Evolutionary conservation across 352 stramenopile genomes (phyloP).

Genomic region (Globisporangium cystogenes): DNA sequence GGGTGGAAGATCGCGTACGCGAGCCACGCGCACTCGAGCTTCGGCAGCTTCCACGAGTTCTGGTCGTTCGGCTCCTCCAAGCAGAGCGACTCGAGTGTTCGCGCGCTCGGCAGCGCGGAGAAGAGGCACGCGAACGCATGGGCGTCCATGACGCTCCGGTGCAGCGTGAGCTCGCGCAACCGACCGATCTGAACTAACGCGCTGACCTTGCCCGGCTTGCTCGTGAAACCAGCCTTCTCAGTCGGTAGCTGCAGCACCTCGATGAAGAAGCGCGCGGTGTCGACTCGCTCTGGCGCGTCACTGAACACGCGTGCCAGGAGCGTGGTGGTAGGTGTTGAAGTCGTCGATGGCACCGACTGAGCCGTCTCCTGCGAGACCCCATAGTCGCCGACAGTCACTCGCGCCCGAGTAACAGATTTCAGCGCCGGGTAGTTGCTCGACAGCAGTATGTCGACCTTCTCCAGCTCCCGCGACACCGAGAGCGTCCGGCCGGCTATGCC

Average conservation of each 20-base stretch:
- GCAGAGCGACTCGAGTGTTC: not conserved
- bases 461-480: not conserved
- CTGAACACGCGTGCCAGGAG: not conserved
- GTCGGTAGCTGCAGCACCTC: not conserved
- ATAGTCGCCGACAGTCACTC: not conserved
- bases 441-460: not conserved
- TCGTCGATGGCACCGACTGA: not conserved
- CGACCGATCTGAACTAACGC: not conserved
- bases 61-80: conserved; percentile 1
- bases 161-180: not conserved
- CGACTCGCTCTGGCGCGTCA: not conserved
- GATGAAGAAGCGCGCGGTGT: not conserved
- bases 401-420: not conserved
- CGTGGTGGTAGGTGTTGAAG: too few species aligned
- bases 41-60: conserved; percentile 1
- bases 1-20: conserved; percentile 6
- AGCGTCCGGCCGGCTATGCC: not conserved
- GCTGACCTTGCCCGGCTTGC: not conserved
- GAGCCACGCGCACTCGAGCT: conserved; percentile 7
- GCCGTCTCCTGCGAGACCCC: not conserved
- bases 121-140: conserved; percentile 2
- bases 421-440: not conserved
- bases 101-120: conserved; percentile 4
- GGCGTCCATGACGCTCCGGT: not conserved
- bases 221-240: not conserved